Evolutionary conservation across 441 rosid genomes (phyloP).

Genomic region (Croton laevigatus): DNA sequence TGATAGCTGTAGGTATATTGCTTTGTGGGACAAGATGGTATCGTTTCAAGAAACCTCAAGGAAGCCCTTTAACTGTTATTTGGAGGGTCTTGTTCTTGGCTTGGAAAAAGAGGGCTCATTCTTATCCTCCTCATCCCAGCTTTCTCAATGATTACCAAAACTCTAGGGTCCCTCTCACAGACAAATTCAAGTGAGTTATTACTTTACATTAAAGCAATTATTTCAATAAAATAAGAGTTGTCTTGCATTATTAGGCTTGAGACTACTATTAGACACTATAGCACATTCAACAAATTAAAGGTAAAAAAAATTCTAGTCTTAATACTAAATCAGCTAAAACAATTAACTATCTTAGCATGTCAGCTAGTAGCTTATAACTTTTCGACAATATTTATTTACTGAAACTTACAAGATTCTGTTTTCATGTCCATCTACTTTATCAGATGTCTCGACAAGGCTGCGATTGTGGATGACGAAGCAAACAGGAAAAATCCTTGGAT

Average conservation of each 20-base stretch:
- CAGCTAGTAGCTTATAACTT: neutral
- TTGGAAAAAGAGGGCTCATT: constrained; percentile 58
- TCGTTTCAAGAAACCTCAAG: constrained; percentile 71
- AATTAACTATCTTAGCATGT: too few species aligned
- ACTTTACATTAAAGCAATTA: neutral
- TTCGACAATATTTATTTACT: neutral
- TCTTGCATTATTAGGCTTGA: too few species aligned
- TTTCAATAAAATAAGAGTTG: neutral
- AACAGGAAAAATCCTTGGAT: constrained; percentile 48
- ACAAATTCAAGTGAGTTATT: constrained; percentile 49
- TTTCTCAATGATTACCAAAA: constrained; percentile 53
- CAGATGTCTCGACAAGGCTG: constrained; percentile 84
- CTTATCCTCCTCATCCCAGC: constrained; percentile 55
- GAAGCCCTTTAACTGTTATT: constrained; percentile 78
- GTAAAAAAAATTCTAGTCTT: too few species aligned
- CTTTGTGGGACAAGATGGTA: constrained; percentile 60
- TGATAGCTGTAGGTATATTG: constrained; percentile 52
- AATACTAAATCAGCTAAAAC: too few species aligned
- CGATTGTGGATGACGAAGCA: constrained; percentile 38
- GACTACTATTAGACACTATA: too few species aligned
- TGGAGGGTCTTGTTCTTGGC: constrained; percentile 73
- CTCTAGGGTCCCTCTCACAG: constrained; percentile 53
- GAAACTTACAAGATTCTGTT: neutral
- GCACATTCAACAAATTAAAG: too few species aligned
- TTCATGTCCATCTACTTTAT: constrained; percentile 8